Evolutionary conservation across 176 grass and related monocot genomes (phyloP).

Genomic region (Oryza brachyantha): DNA sequence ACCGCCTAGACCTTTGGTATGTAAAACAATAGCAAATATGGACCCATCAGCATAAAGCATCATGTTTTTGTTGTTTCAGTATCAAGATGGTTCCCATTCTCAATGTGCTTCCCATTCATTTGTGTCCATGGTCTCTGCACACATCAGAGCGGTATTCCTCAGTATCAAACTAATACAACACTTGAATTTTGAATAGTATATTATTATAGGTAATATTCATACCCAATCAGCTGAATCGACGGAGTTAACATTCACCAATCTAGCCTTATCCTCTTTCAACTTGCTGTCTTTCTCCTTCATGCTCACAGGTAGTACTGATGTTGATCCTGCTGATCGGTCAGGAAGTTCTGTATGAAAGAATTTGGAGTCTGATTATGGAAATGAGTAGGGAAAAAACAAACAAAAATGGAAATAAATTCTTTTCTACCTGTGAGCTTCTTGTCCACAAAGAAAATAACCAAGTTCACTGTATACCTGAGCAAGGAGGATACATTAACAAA

Average conservation of each 20-base stretch:
- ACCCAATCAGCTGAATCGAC: constrained; percentile 68
- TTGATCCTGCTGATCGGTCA: constrained; percentile 55
- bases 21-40: neutral
- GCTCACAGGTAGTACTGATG: constrained; percentile 58
- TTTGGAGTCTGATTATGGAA: neutral
- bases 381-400: neutral
- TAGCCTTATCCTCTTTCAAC: constrained; percentile 60
- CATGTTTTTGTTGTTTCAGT: constrained; percentile 35
- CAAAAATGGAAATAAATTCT: neutral
- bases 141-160: neutral
- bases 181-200: neutral
- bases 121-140: constrained; percentile 62
- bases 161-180: constrained; percentile 1
- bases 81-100: constrained; percentile 38
- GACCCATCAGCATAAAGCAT: neutral
- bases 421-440: constrained; percentile 68
- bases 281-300: constrained; percentile 69
- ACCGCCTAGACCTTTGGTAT: neutral
- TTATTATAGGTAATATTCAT: constrained; percentile 21
- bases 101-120: constrained; percentile 61
- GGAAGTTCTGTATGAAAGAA: constrained; percentile 65
- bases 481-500: constrained; percentile 11
- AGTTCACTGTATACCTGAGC: constrained; percentile 87
- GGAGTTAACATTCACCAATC: constrained; percentile 63
- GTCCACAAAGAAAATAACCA: constrained; percentile 87